These are phyloP conservation scores for Aspergillus tubingensis DNA, from an alignment of 2,329 filamentous ascomycete genomes.

Conservation along the genomic window DNA sequence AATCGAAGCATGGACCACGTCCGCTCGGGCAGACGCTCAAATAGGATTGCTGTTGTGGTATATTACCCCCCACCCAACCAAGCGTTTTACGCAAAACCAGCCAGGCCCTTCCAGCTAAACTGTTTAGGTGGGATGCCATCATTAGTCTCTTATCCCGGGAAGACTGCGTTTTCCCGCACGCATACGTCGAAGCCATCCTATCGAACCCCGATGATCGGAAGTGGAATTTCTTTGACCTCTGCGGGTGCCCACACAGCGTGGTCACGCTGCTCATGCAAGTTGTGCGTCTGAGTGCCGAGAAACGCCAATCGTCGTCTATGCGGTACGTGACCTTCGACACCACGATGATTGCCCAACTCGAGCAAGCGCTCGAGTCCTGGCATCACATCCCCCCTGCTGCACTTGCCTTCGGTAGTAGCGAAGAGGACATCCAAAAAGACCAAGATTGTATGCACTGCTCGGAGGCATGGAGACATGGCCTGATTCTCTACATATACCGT, in stretches of 20 bases:
- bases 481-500: not conserved
- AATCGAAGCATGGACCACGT: not conserved
- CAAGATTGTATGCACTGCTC: not conserved
- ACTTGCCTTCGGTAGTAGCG: not conserved
- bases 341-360: not conserved
- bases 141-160: not conserved
- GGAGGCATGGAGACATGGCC: not conserved
- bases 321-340: not conserved
- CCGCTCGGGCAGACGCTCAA: not conserved
- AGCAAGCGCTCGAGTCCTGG: constrained; percentile 2
- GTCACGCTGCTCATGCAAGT: constrained; percentile 5
- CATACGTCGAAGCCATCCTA: constrained; percentile 1
- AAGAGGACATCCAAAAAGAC: not conserved
- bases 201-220: not conserved
- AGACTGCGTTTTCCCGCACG: constrained; percentile 2
- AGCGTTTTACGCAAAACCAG: no score
- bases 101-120: not conserved
- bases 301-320: not conserved
- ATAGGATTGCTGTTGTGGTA: constrained; percentile 6
- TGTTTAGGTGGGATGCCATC: constrained; percentile 8
- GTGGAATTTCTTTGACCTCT: constrained; percentile 5
- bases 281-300: not conserved
- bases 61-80: no score
- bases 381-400: not conserved
- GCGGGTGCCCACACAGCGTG: constrained; percentile 1